Percentiles rank a stretch among this genome's conserved stretches.
These are phyloP conservation scores for Xylariaceae sp. DNA, from an alignment of 2,329 filamentous ascomycete species.

Conservation along the genomic window DNA sequence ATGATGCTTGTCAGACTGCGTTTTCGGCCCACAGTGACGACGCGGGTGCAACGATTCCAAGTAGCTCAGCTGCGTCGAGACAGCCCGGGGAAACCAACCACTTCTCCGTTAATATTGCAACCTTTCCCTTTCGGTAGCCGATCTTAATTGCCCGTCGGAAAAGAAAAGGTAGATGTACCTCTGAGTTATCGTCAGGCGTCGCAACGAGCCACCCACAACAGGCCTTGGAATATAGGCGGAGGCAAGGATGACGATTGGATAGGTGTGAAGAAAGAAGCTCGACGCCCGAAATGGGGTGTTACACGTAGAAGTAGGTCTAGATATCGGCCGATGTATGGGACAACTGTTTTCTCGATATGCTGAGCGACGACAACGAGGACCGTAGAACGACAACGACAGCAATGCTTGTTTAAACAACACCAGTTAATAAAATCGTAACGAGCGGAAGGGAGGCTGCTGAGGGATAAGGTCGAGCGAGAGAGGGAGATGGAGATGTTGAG, in stretches of 20 bases:
- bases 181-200: slow-evolving; percentile 27
- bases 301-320: slow-evolving; percentile 18
- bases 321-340: slow-evolving; percentile 19
- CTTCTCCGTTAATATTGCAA: slow-evolving; percentile 22
- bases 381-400: slow-evolving; percentile 7
- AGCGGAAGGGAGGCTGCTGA: slow-evolving; percentile 25
- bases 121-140: slow-evolving; percentile 26
- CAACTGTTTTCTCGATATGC: slow-evolving; percentile 1
- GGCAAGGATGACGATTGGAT: slow-evolving; percentile 24
- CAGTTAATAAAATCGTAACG: slow-evolving; percentile 26
- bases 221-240: slow-evolving; percentile 24
- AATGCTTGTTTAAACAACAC: slow-evolving; percentile 16
- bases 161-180: slow-evolving; percentile 28
- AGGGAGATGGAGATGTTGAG: slow-evolving; percentile 22
- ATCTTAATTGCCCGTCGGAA: slow-evolving; percentile 24
- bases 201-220: slow-evolving; percentile 28
- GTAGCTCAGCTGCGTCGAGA: slow-evolving; percentile 25
- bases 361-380: background rate
- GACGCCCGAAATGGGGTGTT: slow-evolving; percentile 23
- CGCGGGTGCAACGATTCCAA: slow-evolving; percentile 28
- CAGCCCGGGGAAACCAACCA: slow-evolving; percentile 25
- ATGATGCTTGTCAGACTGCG: slow-evolving; percentile 27
- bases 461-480: slow-evolving; percentile 13
- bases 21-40: slow-evolving; percentile 26
- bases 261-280: slow-evolving; percentile 17